Evolutionary conservation across 2,329 filamentous ascomycete genomes (phyloP), one percentile per base, ranked within the genome.

Genomic region (Pseudogymnoascus verrucosus): DNA sequence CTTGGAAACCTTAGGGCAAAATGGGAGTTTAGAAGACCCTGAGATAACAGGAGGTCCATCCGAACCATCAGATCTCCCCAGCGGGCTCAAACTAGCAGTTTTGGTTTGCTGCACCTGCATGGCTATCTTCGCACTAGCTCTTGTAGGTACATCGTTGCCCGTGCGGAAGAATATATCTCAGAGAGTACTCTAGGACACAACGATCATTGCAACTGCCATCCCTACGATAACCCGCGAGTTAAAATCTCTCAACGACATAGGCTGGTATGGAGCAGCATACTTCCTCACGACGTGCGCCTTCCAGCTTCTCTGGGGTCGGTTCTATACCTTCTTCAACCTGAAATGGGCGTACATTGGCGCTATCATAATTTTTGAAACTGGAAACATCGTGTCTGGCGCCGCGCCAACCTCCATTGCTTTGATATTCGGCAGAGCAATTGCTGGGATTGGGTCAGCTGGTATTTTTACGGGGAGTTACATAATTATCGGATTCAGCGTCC

Each of bases 111-210:
- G 47, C 7, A 26, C 47, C n/a, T 57, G 47, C n/a, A 57, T 57
- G 47, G 47, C 47, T 4, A 57, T 57, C 26, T 57, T 57, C 5
- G 26, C 10, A 16, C 47, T 12, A 12, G 47, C 47, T 3, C 26
- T 57, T 34, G 47, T 57, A 57, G 4, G 47, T 31, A 77, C 80
- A 54, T 71, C 79, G 21, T 63, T 78, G 4, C 77, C 78, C 21
- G 69, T 81, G 5, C 72, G 76, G 4, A 67, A 79, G 51, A 74
- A 73, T 63, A 72, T 80, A 37, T 80, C 80, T 67, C 72, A 80
- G 10, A 28, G 10, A n/a, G 71, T 78, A 31, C 73, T 78, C 31
- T 75, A 81, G 11, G 78, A 80, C 34, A 75, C 36, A 26, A 62
- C 39, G 11, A 60, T 64, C 64, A n/a, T 60, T 12, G 28, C 40